Evolutionary conservation across 306 rosid species (phyloP).

Genomic region (Trifolium repens): DNA sequence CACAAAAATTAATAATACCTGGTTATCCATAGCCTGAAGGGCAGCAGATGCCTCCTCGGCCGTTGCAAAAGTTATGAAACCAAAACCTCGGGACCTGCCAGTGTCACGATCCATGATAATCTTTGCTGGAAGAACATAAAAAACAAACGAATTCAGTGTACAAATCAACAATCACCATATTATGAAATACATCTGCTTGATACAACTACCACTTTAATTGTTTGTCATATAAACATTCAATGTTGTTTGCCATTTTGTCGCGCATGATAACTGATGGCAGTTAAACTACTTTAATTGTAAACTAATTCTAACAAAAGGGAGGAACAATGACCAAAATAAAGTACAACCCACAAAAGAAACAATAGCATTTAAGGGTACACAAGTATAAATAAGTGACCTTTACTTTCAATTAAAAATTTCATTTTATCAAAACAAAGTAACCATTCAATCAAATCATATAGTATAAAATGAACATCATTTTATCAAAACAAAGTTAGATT

Average conservation of each 20-base stretch:
- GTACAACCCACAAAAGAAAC: not conserved
- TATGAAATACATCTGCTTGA: slow-evolving; percentile 21
- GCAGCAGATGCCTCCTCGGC: slow-evolving; percentile 61
- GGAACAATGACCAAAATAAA: slow-evolving; percentile 11
- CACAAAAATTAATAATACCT: slow-evolving; percentile 45
- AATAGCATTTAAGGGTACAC: not conserved
- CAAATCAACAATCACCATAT: slow-evolving; percentile 14
- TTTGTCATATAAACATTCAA: slow-evolving; percentile 14
- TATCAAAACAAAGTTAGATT: not conserved
- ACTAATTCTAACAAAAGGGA: slow-evolving; percentile 23
- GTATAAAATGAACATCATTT: not conserved
- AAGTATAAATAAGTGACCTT: slow-evolving; percentile 4
- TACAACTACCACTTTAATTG: slow-evolving; percentile 7
- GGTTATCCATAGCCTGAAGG: slow-evolving; percentile 56
- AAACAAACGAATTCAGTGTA: slow-evolving; percentile 15
- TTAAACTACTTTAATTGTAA: slow-evolving; percentile 14
- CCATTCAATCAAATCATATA: slow-evolving; percentile 15
- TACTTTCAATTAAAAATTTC: slow-evolving; percentile 7
- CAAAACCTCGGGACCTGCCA: slow-evolving; percentile 61
- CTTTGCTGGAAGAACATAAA: slow-evolving; percentile 47
- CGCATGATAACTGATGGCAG: not conserved
- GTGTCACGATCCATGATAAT: slow-evolving; percentile 54
- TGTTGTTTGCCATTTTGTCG: not conserved
- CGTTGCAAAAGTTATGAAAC: slow-evolving; percentile 50
- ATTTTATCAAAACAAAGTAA: slow-evolving; percentile 4